phyloP scores from a whole-genome alignment of 495 filamentous ascomycete genomes.

The Saxophila tyrrhenica region DNA sequence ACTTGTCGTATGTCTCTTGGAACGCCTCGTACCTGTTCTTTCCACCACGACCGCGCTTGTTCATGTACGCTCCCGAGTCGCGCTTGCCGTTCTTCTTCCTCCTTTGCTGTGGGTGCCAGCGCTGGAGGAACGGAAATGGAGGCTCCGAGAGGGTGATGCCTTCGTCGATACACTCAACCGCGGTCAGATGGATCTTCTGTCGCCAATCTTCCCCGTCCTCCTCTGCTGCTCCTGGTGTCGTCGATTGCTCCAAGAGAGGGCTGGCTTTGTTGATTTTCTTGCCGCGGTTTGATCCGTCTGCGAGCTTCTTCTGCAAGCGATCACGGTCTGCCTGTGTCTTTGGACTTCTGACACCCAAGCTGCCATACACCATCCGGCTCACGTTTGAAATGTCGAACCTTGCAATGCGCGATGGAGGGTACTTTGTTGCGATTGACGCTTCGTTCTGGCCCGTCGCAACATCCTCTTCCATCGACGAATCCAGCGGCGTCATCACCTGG shows the following conservation, averaged over 20 bases:
- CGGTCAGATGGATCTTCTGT: conserved; percentile 57
- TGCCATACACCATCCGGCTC: conserved; percentile 57
- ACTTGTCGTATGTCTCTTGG: conserved; percentile 21
- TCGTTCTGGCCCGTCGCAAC: neutral
- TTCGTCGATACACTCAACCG: conserved; percentile 65
- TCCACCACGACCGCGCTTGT: conserved; percentile 34
- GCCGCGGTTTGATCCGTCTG: neutral
- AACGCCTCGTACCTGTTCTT: conserved; percentile 7
- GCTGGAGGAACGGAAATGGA: conserved; percentile 80
- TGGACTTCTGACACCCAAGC: conserved; percentile 58
- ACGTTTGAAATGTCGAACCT: conserved; percentile 54
- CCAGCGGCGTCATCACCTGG: neutral
- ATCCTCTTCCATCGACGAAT: neutral
- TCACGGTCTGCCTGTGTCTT: conserved; percentile 57
- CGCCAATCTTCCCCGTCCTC: conserved; percentile 49
- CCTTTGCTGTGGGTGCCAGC: conserved; percentile 72
- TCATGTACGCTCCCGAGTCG: conserved; percentile 42
- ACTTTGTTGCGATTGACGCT: conserved; percentile 1
- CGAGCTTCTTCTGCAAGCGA: conserved; percentile 46
- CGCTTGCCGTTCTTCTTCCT: conserved; percentile 9
- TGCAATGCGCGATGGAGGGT: conserved; percentile 26
- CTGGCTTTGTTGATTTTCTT: neutral
- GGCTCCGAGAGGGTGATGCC: conserved; percentile 50
- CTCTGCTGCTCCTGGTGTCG: conserved; percentile 10
- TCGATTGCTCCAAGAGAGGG: neutral